Base-by-base conservation (phyloP, 1,139 yeast genomes). In the Schwanniomyces etchellsii region DNA sequence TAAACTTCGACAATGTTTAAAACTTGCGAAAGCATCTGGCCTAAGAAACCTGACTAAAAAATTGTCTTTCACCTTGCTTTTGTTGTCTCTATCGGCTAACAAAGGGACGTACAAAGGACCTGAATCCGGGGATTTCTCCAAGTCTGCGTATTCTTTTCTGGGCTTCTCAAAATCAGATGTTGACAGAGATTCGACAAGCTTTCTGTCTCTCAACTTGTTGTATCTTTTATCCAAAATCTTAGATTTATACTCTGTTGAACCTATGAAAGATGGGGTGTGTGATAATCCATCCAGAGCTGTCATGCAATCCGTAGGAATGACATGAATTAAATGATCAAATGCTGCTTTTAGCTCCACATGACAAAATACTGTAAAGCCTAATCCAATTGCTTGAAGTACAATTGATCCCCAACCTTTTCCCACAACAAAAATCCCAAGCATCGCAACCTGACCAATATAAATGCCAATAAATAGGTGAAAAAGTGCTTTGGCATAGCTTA, bases 371-470 rank as follows among this genome's bases (percentile, higher is more conserved):
- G 96, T 86, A 39, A 71, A 64, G 11, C 65, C 74, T 11, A 86
- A 47, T 33, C 79, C 64, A 35, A 85, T 68, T 5, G 74, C 81
- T 55, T 83, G 86, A 32, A 91, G 60, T 11, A 74, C 89, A 41
- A 89, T 72, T 28, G 95, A 94, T 24, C 95, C 96, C 96, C 96
- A 89, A 35, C 94, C 84, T 67, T 86, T 85, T 40, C 95, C 93
- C 47, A 88, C 86, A 16, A 78, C 85, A 52, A 88, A 86, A 40
- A 91, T 65, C 34, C 94, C 96, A 41, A 89, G 60, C 49, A 91
- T 51, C 62, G 95, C 85, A 20, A 88, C 57, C 57, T 91, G 91
- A 14, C 93, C 94, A 42, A 91, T 57, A 55, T 91, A 91, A 28
- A 91, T 58, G 35, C 97, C 97, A 25, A 83, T 80, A 50, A 91